Base-by-base conservation (phyloP, 441 rosid genomes). In the Pelargonium myrrhifolium region DNA sequence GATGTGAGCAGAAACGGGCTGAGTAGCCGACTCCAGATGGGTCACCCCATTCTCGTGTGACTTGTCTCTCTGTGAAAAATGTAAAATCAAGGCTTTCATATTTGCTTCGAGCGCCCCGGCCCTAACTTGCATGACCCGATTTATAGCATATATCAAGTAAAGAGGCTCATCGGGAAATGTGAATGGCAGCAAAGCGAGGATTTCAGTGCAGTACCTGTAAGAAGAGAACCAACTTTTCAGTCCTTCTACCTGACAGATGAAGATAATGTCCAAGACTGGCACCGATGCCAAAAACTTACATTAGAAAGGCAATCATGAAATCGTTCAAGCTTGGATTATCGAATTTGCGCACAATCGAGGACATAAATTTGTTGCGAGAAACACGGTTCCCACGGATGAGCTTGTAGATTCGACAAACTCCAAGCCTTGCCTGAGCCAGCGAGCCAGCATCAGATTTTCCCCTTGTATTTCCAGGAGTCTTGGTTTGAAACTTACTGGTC, bases 141-240 rank as follows among this genome's bases (percentile, higher is more conserved):
- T 96, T 79, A 92, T 88, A 26, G 94, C 61, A 72, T 93, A 93
- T 62, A 96, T 80, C 82, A 96, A 80, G 85, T 96, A 90, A 66
- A 96, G 94, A 3, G 99, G 98, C 76, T 93, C 99, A 81, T 96
- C 99, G 11, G 95, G 98, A 49, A 78, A 68, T 60, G 99, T 85
- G 78, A 93, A 93, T 42, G 99, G 98, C 71, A 96, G 87, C 71
- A 83, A 77, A 67, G 97, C 96, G 76, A 96, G 98, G 66, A 92
- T 85, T 79, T 92, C 98, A 21, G 96, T 84, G 80, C 98, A 90
- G 75, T 90, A 89, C 93, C 99, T 96, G 87, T 56, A 21, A 78
- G 62, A 66, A 66, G 67, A 73, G 73, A 74, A 72, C 17, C 37
- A 67, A 45, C n/a, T 62, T 61, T 49, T 20, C 66, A 43, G 70